Percentiles rank a stretch among this genome's conserved stretches.
Evolutionary conservation across 257 asterid genomes (phyloP).

Genomic region (Solanum chiquidenum): DNA sequence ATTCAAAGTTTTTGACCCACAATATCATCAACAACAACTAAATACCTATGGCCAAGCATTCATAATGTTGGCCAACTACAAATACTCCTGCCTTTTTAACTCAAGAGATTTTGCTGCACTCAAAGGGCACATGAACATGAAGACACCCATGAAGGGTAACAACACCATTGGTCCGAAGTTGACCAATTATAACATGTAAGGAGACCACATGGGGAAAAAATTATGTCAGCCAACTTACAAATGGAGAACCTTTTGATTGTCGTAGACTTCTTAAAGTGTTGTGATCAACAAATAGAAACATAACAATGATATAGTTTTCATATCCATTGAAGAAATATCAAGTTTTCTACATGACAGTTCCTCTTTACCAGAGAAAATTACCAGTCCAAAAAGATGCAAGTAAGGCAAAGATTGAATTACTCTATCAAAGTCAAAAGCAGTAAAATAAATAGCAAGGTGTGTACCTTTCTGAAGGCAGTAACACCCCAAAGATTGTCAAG

Average conservation of each 20-base stretch:
- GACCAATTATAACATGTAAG: slow-evolving; percentile 65
- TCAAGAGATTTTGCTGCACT: slow-evolving; percentile 24
- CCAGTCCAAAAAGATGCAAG: too few relatives aligned
- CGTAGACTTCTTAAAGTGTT: neutral
- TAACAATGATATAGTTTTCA: neutral
- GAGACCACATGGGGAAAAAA: slow-evolving; percentile 38
- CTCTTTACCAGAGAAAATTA: too few relatives aligned
- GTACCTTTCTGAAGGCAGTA: too few relatives aligned
- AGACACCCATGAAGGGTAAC: slow-evolving; percentile 77
- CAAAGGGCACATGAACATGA: slow-evolving; percentile 66
- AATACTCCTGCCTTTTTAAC: neutral
- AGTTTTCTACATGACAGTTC: too few relatives aligned
- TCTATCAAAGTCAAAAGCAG: too few relatives aligned
- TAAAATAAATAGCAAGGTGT: too few relatives aligned
- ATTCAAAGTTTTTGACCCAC: neutral
- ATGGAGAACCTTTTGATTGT: neutral
- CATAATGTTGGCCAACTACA: neutral
- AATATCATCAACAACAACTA: neutral
- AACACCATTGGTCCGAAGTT: slow-evolving; percentile 62
- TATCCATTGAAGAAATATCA: neutral
- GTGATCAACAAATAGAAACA: neutral
- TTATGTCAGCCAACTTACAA: neutral
- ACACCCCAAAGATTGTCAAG: too few relatives aligned
- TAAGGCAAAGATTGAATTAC: too few relatives aligned
- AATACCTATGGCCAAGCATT: neutral